These are phyloP conservation scores for Alternaria rosae DNA, from an alignment of 2,329 filamentous ascomycete genomes.

Conservation along the genomic window DNA sequence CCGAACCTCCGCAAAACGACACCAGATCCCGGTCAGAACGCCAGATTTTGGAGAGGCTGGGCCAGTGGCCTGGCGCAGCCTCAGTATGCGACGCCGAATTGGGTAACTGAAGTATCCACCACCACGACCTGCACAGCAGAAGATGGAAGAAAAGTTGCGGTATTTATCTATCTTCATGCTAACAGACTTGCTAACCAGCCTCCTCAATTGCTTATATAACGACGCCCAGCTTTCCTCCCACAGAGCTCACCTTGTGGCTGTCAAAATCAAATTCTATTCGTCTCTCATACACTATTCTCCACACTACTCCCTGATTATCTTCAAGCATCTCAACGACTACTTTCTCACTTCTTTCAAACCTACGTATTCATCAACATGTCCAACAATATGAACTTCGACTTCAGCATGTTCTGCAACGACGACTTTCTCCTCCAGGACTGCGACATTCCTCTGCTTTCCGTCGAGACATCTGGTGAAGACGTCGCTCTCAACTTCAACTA, in stretches of 20 bases:
- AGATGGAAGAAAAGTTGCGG: not conserved
- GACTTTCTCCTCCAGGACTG: not conserved
- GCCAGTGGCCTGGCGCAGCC: not conserved
- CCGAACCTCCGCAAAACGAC: not conserved
- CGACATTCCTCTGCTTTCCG: not conserved
- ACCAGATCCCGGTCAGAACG: too few species aligned
- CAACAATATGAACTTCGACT: not conserved
- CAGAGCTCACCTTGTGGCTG: not conserved
- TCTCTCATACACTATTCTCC: not conserved
- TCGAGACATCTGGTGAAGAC: not conserved
- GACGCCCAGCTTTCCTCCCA: not conserved
- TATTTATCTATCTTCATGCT: not conserved
- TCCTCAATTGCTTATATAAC: conserved; percentile 2
- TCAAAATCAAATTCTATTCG: not conserved
- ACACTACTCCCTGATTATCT: not conserved
- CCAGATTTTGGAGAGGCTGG: not conserved
- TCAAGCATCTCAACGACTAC: not conserved
- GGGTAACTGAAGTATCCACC: not conserved
- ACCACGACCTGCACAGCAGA: not conserved
- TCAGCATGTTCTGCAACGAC: not conserved
- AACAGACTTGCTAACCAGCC: not conserved
- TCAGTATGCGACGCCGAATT: not conserved
- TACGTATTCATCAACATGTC: not conserved
- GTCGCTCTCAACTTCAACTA: not conserved
- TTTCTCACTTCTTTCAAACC: not conserved